These are phyloP conservation scores for Halophytophthora polymorphica DNA, from an alignment of 352 stramenopile species.

Conservation along the genomic window DNA sequence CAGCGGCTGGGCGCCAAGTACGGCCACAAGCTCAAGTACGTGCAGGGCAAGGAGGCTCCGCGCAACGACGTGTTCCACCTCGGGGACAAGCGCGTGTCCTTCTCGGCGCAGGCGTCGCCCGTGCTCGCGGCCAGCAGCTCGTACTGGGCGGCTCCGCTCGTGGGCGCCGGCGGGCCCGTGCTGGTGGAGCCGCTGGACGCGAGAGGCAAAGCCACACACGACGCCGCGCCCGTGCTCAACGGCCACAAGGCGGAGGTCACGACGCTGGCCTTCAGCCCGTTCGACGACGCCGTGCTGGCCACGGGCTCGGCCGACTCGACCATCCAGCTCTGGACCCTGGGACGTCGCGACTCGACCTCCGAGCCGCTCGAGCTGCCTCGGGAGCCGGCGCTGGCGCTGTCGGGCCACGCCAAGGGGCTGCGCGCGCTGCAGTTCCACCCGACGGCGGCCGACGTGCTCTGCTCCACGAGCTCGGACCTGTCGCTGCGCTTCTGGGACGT, in stretches of 20 bases:
- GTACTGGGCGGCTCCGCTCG: conserved; percentile 56
- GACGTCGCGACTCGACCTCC: conserved; percentile 1
- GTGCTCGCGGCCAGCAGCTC: conserved; percentile 52
- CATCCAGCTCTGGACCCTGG: conserved; percentile 63
- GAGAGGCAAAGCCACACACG: conserved; percentile 47
- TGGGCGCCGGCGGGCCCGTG: conserved; percentile 62
- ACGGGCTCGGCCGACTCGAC: conserved; percentile 56
- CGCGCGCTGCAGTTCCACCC: conserved; percentile 69
- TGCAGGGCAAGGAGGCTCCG: conserved; percentile 55
- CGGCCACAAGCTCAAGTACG: conserved; percentile 80
- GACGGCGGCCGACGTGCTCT: conserved; percentile 55
- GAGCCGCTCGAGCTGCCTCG: conserved; percentile 7
- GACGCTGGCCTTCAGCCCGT: conserved; percentile 61
- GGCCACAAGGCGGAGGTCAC: conserved; percentile 66
- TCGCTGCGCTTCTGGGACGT: conserved; percentile 79
- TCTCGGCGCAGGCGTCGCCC: conserved; percentile 37
- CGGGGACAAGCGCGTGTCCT: conserved; percentile 39
- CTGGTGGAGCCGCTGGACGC: conserved; percentile 45
- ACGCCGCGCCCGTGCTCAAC: conserved; percentile 44
- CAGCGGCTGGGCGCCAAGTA: conserved; percentile 65
- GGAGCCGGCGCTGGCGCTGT: conserved; percentile 25
- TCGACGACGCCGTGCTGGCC: conserved; percentile 47
- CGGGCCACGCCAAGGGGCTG: conserved; percentile 50
- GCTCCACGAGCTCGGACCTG: conserved; percentile 52
- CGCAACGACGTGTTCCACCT: conserved; percentile 62